These are phyloP conservation scores for Lizanozyma gosingica DNA, from an alignment of 1,139 yeast genomes.

Conservation along the genomic window DNA sequence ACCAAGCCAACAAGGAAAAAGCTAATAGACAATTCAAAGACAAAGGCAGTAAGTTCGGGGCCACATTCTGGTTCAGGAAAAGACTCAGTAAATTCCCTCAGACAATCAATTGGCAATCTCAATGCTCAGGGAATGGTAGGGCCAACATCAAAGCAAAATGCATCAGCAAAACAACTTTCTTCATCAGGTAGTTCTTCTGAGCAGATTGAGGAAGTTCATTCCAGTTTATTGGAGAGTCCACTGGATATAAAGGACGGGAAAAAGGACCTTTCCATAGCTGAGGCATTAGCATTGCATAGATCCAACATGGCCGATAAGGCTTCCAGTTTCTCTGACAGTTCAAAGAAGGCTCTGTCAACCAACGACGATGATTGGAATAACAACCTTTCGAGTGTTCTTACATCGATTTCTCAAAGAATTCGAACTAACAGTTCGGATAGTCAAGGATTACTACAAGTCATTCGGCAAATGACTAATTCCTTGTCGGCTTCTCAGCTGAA, in stretches of 20 bases:
- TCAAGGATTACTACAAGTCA: slow-evolving; percentile 12
- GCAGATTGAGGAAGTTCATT: not conserved
- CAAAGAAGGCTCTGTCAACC: slow-evolving; percentile 17
- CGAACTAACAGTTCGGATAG: not conserved
- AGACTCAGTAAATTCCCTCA: not conserved
- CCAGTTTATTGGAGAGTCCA: not conserved
- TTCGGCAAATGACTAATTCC: slow-evolving; percentile 36
- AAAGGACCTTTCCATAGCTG: slow-evolving; percentile 48
- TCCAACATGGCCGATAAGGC: slow-evolving; percentile 25
- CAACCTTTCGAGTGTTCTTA: slow-evolving; percentile 15
- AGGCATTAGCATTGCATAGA: slow-evolving; percentile 52
- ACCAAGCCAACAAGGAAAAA: not conserved
- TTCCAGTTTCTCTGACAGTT: slow-evolving; percentile 15
- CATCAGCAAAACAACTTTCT: too few relatives aligned
- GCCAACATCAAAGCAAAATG: too few relatives aligned
- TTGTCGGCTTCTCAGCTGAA: slow-evolving; percentile 9
- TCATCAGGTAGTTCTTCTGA: not conserved
- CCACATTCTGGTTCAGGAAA: not conserved
- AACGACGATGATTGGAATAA: slow-evolving; percentile 18
- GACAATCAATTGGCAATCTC: too few relatives aligned
- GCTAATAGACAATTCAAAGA: not conserved
- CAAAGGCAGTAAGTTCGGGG: not conserved
- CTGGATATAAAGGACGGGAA: slow-evolving; percentile 4
- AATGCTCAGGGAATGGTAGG: not conserved
- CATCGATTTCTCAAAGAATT: slow-evolving; percentile 11